Percentiles rank a stretch among this genome's conserved stretches.
Conservation (phyloP, 306 rosid species). For the Styphnolobium japonicum region DNA sequence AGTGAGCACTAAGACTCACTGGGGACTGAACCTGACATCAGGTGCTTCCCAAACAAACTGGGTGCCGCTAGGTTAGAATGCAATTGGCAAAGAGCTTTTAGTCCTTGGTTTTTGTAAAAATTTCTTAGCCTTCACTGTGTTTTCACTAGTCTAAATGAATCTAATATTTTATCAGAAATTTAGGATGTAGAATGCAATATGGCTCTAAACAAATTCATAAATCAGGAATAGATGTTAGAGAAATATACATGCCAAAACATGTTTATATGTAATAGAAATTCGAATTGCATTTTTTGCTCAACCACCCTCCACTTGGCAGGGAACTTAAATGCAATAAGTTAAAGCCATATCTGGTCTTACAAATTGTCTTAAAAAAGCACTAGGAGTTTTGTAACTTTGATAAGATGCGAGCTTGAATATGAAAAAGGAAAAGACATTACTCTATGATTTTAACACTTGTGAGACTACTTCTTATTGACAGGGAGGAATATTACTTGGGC, state of each 20-base stretch:
- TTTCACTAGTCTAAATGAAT: not conserved
- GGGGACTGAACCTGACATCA: not conserved
- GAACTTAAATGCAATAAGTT: not conserved
- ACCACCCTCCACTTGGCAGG: not conserved
- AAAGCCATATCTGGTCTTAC: not conserved
- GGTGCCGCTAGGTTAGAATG: not conserved
- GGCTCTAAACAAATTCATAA: not conserved
- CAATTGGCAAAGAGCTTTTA: conserved; percentile 4
- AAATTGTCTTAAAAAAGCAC: not conserved
- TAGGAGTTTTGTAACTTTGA: not conserved
- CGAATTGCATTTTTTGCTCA: not conserved
- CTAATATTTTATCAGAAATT: not conserved
- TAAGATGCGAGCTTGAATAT: conserved; percentile 1
- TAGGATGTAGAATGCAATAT: not conserved
- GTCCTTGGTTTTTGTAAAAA: not conserved
- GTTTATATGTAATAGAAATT: not conserved
- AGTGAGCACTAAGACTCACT: not conserved
- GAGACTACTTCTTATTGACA: conserved; percentile 28
- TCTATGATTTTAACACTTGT: not conserved
- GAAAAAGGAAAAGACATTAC: not conserved
- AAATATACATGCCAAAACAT: not conserved
- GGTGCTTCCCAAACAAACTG: not conserved
- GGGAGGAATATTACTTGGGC: conserved; percentile 91
- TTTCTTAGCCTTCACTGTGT: not conserved
- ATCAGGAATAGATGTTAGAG: not conserved